A percentile compares a stretch with the other conserved stretches of the same genome.
Conservation (phyloP, 176 grass and related monocot species). For the Oryza australiensis region DNA sequence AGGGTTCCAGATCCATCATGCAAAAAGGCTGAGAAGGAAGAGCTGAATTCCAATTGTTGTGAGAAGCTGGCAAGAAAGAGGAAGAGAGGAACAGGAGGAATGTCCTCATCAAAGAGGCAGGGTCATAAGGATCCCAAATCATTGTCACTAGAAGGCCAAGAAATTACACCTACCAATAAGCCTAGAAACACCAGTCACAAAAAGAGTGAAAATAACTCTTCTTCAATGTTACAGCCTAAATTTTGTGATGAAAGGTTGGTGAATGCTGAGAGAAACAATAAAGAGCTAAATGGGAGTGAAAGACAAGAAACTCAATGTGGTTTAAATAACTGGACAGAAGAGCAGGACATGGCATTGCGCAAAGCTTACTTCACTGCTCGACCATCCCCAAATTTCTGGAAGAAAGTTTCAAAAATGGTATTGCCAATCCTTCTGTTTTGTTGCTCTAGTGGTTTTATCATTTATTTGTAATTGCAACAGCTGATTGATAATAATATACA, state of each 20-base stretch:
- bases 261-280: constrained; percentile 16
- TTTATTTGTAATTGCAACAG: neutral
- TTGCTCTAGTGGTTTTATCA: constrained; percentile 6
- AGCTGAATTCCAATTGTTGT: neutral
- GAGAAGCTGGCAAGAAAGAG: constrained; percentile 24
- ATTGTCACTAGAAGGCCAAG: neutral
- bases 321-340: constrained; percentile 66
- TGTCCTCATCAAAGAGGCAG: neutral
- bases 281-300: constrained; percentile 39
- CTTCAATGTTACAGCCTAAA: constrained; percentile 16
- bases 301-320: constrained; percentile 31
- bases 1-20: neutral
- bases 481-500: neutral
- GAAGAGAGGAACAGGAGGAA: constrained; percentile 30
- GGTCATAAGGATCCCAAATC: neutral
- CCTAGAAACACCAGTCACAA: neutral
- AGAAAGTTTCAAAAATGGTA: constrained; percentile 96
- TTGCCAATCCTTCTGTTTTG: constrained; percentile 15
- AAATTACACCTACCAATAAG: constrained; percentile 23
- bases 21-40: constrained; percentile 21
- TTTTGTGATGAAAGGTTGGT: neutral
- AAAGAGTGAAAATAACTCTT: constrained; percentile 22
- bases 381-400: constrained; percentile 97
- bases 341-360: constrained; percentile 62
- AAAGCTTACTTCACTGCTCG: constrained; percentile 65